Evolutionary conservation across 2,329 filamentous ascomycete genomes (phyloP).

Genomic region (Fusarium sp.): DNA sequence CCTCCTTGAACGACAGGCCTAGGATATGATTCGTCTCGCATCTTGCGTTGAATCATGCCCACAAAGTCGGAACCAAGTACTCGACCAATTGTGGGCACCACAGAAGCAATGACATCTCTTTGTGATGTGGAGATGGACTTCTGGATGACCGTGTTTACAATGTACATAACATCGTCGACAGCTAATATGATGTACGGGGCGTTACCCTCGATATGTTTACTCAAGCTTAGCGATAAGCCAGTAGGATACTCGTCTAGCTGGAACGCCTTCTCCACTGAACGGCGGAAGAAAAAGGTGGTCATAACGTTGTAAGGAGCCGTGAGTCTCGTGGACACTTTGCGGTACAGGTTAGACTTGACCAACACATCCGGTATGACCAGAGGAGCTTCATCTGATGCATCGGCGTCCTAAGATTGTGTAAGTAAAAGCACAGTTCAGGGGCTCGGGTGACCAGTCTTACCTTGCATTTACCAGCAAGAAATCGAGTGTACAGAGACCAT

Average conservation of each 20-base stretch:
- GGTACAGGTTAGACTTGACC: conserved; percentile 79
- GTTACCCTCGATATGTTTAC: conserved; percentile 77
- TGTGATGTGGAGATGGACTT: conserved; percentile 89
- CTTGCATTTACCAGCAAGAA: conserved; percentile 86
- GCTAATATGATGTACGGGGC: conserved; percentile 93
- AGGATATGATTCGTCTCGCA: conserved; percentile 95
- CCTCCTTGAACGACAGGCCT: conserved; percentile 81
- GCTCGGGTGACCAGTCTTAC: conserved; percentile 57
- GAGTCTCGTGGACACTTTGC: conserved; percentile 80
- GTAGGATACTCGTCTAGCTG: conserved; percentile 90
- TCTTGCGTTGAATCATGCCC: conserved; percentile 96
- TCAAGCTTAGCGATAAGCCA: conserved; percentile 80
- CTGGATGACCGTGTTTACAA: conserved; percentile 91
- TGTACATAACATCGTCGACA: conserved; percentile 99
- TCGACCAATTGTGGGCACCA: conserved; percentile 81
- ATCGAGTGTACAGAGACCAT: conserved; percentile 93
- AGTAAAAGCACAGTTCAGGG: conserved; percentile 16
- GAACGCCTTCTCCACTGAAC: conserved; percentile 97
- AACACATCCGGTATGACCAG: conserved; percentile 79
- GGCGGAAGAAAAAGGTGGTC: conserved; percentile 95
- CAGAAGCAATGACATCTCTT: conserved; percentile 77
- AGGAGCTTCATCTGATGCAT: conserved; percentile 62
- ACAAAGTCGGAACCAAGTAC: conserved; percentile 91
- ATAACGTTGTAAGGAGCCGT: conserved; percentile 87
- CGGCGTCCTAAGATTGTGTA: conserved; percentile 58